Conservation (phyloP, 2,329 filamentous ascomycete genomes). For the Phialocephala subalpina region DNA sequence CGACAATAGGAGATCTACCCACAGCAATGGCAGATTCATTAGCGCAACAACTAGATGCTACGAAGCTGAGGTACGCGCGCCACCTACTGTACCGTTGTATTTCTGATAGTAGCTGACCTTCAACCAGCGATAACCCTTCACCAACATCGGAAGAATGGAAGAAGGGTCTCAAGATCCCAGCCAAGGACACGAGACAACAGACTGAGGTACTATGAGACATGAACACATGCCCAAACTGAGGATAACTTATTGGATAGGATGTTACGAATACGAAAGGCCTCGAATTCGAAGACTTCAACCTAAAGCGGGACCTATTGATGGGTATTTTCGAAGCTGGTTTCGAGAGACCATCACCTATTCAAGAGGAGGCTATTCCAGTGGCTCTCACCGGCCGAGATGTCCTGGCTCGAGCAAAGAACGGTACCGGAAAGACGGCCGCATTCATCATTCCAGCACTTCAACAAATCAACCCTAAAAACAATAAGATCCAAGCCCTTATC, state of each 20-base stretch:
- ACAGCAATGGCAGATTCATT: conserved; percentile 54
- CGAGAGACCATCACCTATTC: conserved; percentile 97
- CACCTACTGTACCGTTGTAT: conserved; percentile 26
- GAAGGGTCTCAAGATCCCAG: conserved; percentile 73
- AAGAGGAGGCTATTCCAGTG: conserved; percentile 98
- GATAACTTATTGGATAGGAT: conserved; percentile 66
- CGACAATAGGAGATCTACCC: conserved; percentile 13
- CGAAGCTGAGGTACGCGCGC: conserved; percentile 54
- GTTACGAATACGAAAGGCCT: conserved; percentile 97
- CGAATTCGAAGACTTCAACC: conserved; percentile 96
- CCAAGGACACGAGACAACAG: conserved; percentile 79
- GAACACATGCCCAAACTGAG: background rate
- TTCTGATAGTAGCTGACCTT: conserved; percentile 49
- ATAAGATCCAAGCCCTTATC: conserved; percentile 95
- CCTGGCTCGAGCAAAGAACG: conserved; percentile 96
- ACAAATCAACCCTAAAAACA: conserved; percentile 94
- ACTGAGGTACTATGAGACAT: conserved; percentile 69
- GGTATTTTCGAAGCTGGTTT: conserved; percentile 99
- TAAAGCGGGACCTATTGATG: conserved; percentile 96
- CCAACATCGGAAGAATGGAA: conserved; percentile 73
- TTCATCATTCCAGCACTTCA: conserved; percentile 97
- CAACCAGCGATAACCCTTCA: conserved; percentile 52
- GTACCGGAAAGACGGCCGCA: conserved; percentile 96
- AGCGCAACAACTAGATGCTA: conserved; percentile 64
- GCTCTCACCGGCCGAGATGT: conserved; percentile 95